phyloP scores from a whole-genome alignment of 2,329 filamentous ascomycete species.

The Monosporascus sp. region DNA sequence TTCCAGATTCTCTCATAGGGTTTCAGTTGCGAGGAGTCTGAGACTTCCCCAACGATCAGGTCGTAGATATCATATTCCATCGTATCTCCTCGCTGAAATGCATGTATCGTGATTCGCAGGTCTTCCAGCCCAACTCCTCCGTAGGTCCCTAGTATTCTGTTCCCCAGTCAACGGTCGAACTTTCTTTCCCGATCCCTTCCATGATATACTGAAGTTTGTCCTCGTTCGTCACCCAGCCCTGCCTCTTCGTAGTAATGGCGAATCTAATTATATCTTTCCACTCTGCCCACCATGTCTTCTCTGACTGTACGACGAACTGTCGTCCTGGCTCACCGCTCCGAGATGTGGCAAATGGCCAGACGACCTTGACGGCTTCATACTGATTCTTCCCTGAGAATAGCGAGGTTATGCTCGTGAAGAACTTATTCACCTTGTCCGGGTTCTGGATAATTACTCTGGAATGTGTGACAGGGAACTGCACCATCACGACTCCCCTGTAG shows the following conservation, averaged over 20 bases:
- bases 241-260: constrained; percentile 29
- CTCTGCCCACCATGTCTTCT: constrained; percentile 51
- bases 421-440: constrained; percentile 48
- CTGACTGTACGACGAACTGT: constrained; percentile 46
- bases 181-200: constrained; percentile 38
- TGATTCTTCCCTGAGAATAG: constrained; percentile 48
- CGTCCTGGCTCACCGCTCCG: constrained; percentile 39
- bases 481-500: constrained; percentile 44
- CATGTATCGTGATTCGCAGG: neutral
- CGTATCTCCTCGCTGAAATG: too few species aligned
- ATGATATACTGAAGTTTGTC: constrained; percentile 50
- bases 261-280: constrained; percentile 42
- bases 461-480: constrained; percentile 47
- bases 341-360: constrained; percentile 53
- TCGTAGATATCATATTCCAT: too few species aligned
- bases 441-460: constrained; percentile 43
- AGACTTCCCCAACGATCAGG: too few species aligned
- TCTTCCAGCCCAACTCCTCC: neutral
- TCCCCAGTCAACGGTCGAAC: constrained; percentile 38
- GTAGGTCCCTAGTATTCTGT: constrained; percentile 23
- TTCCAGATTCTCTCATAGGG: too few species aligned
- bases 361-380: constrained; percentile 50
- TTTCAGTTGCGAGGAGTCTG: too few species aligned
- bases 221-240: constrained; percentile 46
- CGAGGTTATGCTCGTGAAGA: constrained; percentile 47